These are phyloP conservation scores for Mortierella sp. DNA, from an alignment of 371 early-diverging fungal species.

Conservation along the genomic window DNA sequence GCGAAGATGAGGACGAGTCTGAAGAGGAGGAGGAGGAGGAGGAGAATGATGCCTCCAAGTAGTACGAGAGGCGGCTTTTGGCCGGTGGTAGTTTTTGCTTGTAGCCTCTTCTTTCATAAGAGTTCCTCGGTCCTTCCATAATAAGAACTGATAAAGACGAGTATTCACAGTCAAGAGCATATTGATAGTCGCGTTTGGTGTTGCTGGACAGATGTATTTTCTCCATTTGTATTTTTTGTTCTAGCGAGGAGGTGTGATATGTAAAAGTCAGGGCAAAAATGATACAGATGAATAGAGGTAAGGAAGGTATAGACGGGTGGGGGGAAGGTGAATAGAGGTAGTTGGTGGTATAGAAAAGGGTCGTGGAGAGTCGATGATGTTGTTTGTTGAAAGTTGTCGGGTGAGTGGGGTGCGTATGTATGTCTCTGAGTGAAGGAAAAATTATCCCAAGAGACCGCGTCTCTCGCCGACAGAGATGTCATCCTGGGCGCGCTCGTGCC, in stretches of 20 bases:
- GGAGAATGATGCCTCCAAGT: background rate
- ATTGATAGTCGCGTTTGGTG: background rate
- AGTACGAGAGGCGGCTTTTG: background rate
- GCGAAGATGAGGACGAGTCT: slow-evolving; percentile 18
- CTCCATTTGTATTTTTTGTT: slow-evolving; percentile 13
- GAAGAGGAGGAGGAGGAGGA: background rate
- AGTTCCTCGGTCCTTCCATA: background rate
- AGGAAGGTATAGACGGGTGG: background rate
- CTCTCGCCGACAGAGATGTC: slow-evolving; percentile 32
- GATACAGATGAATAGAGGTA: background rate
- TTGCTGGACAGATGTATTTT: background rate
- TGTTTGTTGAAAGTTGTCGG: background rate
- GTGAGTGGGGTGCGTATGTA: too few relatives aligned
- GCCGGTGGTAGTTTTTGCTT: background rate
- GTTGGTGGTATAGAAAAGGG: background rate
- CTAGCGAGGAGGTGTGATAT: slow-evolving; percentile 5
- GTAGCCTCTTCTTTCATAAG: too few relatives aligned
- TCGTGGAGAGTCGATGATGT: background rate
- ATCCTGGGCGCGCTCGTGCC: slow-evolving; percentile 35
- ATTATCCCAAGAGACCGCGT: slow-evolving; percentile 45
- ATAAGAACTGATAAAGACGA: background rate
- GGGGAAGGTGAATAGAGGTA: background rate
- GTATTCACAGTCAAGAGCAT: background rate
- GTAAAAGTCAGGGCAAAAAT: background rate
- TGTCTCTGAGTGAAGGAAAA: too few relatives aligned